phyloP scores from a whole-genome alignment of 2,329 filamentous ascomycete species.

The Aspergillus sp. region DNA sequence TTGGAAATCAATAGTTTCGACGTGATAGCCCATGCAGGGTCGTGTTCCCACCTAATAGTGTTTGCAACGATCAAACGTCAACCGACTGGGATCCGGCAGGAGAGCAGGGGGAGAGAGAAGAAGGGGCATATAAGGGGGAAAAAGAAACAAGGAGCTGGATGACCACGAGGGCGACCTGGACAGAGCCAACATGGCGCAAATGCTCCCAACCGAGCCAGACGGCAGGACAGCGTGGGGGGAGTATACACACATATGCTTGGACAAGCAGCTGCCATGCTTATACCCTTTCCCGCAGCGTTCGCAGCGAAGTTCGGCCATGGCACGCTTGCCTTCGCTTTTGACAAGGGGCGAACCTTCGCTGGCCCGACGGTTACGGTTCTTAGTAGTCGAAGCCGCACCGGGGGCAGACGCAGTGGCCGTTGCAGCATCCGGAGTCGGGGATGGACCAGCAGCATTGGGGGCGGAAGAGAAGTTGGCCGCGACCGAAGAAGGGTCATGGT shows the following conservation, averaged over 20 bases:
- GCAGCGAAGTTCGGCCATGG: slow-evolving; percentile 81
- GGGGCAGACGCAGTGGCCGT: slow-evolving; percentile 1
- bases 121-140: slow-evolving; percentile 18
- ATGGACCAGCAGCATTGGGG: slow-evolving; percentile 5
- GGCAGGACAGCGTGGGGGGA: slow-evolving; percentile 43
- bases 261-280: slow-evolving; percentile 99
- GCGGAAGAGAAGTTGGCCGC: slow-evolving; percentile 24
- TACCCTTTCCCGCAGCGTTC: slow-evolving; percentile 99
- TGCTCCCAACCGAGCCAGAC: slow-evolving; percentile 35
- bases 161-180: slow-evolving; percentile 33
- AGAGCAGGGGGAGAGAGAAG: slow-evolving; percentile 1
- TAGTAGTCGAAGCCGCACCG: slow-evolving; percentile 41
- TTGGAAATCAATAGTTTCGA: slow-evolving; percentile 98
- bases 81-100: slow-evolving; percentile 18
- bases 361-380: slow-evolving; percentile 54
- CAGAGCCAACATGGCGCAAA: slow-evolving; percentile 33
- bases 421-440: slow-evolving; percentile 23
- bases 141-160: slow-evolving; percentile 18
- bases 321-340: slow-evolving; percentile 72
- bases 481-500: slow-evolving; percentile 20
- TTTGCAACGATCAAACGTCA: slow-evolving; percentile 32
- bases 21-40: slow-evolving; percentile 93
- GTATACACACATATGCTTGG: slow-evolving; percentile 95
- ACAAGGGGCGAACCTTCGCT: slow-evolving; percentile 79
- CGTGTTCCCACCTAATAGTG: slow-evolving; percentile 85